Conservation (phyloP, 805 yeast genomes). For the Torulaspora maleeae region DNA sequence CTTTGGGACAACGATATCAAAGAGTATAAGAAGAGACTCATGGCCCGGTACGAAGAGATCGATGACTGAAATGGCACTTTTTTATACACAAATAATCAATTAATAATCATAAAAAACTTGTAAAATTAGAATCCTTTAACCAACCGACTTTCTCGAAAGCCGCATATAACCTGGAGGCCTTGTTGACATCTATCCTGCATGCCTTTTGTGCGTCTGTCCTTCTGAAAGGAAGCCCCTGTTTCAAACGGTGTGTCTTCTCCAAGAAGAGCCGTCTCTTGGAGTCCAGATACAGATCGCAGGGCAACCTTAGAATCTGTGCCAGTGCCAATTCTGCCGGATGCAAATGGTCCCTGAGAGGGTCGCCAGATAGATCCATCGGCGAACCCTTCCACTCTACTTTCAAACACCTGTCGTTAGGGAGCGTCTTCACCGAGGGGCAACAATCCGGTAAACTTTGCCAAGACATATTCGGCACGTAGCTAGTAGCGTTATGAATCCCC, state of each 20-base stretch:
- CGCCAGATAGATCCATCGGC: slow-evolving; percentile 82
- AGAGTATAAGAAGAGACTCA: slow-evolving; percentile 32
- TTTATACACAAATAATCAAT: not conserved
- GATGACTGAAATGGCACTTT: slow-evolving; percentile 5
- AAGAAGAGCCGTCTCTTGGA: slow-evolving; percentile 80
- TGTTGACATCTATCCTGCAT: slow-evolving; percentile 93
- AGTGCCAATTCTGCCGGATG: slow-evolving; percentile 89
- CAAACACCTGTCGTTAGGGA: slow-evolving; percentile 65
- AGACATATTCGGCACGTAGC: slow-evolving; percentile 44
- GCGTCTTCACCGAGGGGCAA: slow-evolving; percentile 62
- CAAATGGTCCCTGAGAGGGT: slow-evolving; percentile 65
- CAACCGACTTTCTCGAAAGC: slow-evolving; percentile 91
- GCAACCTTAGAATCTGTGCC: slow-evolving; percentile 85
- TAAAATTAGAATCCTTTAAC: slow-evolving; percentile 73
- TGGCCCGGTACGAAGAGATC: slow-evolving; percentile 22
- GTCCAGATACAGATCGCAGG: slow-evolving; percentile 76
- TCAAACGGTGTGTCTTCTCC: slow-evolving; percentile 78
- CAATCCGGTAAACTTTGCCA: slow-evolving; percentile 76
- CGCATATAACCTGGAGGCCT: slow-evolving; percentile 85
- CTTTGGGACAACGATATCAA: slow-evolving; percentile 44
- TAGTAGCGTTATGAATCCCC: slow-evolving; percentile 22
- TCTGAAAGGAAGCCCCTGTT: slow-evolving; percentile 72
- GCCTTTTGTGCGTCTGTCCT: slow-evolving; percentile 98
- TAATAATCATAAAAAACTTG: slow-evolving; percentile 36
- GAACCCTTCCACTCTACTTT: slow-evolving; percentile 98